phyloP scores from a whole-genome alignment of 2,329 filamentous ascomycete genomes.

The Phialophora macrospora region DNA sequence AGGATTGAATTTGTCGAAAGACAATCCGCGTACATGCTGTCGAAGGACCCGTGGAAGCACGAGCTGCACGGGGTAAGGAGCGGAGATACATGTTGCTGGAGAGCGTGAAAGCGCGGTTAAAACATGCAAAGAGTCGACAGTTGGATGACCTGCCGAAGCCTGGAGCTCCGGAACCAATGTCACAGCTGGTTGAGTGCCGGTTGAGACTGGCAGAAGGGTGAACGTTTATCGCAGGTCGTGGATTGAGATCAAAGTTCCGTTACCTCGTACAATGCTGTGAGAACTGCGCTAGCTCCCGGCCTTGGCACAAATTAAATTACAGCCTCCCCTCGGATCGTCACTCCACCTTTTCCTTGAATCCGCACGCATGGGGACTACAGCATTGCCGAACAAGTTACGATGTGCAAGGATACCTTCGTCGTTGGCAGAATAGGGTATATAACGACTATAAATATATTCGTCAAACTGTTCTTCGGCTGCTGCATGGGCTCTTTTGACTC shows the following conservation, averaged over 20 bases:
- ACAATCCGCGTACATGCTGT: slow-evolving; percentile 39
- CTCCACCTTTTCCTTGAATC: slow-evolving; percentile 1
- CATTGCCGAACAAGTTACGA: background rate
- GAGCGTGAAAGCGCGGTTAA: slow-evolving; percentile 25
- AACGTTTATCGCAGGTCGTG: slow-evolving; percentile 25
- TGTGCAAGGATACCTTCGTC: background rate
- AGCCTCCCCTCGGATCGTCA: slow-evolving; percentile 23
- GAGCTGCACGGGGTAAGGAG: slow-evolving; percentile 53
- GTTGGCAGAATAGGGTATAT: background rate
- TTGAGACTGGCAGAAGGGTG: slow-evolving; percentile 21
- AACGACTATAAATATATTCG: background rate
- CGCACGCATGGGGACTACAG: background rate
- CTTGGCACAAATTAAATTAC: slow-evolving; percentile 26
- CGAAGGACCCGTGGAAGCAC: slow-evolving; percentile 48
- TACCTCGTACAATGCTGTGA: slow-evolving; percentile 24
- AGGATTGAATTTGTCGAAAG: slow-evolving; percentile 37
- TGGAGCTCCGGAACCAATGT: slow-evolving; percentile 36
- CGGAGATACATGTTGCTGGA: slow-evolving; percentile 50
- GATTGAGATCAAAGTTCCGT: slow-evolving; percentile 23
- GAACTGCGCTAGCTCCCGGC: slow-evolving; percentile 25
- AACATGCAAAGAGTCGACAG: slow-evolving; percentile 28
- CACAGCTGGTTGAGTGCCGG: slow-evolving; percentile 21
- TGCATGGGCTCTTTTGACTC: background rate
- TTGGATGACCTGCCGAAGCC: slow-evolving; percentile 31
- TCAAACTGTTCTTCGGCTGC: background rate